Evolutionary conservation across 495 filamentous ascomycete genomes (phyloP), one percentile per base, ranked within the genome.

Genomic region (Aspergillus cavernicola): DNA sequence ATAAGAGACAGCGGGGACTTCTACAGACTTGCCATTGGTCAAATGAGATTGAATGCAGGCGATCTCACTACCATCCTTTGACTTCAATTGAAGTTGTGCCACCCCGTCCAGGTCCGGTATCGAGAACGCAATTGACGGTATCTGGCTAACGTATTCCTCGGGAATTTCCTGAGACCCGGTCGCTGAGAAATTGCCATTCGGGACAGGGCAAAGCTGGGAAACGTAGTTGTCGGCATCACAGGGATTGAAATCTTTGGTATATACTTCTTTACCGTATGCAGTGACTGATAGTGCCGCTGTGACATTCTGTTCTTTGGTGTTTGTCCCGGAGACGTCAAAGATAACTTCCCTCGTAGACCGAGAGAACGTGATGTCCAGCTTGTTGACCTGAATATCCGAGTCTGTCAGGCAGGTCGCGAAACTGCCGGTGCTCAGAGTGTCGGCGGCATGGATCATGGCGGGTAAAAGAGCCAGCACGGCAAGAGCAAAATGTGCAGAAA

Each of bases 51-150:
- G 71, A 22, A 97, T 83, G 68, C 93, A 98, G 12, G 92, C 92
- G 8, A 96, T 75, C 49, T 85, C 75, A 38, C 75, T 58, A 20
- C 75, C 78, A 13, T 71, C 76, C 15, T 81, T 67, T 6, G 86
- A 75, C 45, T 77, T 84, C 4, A 98, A 76, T 56, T 90, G 71
- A 52, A 98, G 66, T 35, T 85, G 92, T 31, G 89, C 93, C 68
- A 88, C 73, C 29, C 92, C 92, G 39, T 92, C 90, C 48, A 98
- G 82, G 71, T 98, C 90, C 20, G 93, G 93, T 31, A 98, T 76
- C 49, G 81, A 80, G 70, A 97, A 98, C 4, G 93, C 93, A 57
- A 98, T 95, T 0, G 84, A 78, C 8, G 93, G 93, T 48, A 98
- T 92, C 65, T 87, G 66, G 51, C 74, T 79, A 15, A 86, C 85